These are phyloP conservation scores for Cutaneotrichosporon sp. DNA, from an alignment of 1,284 basidiomycete genomes.

Conservation along the genomic window DNA sequence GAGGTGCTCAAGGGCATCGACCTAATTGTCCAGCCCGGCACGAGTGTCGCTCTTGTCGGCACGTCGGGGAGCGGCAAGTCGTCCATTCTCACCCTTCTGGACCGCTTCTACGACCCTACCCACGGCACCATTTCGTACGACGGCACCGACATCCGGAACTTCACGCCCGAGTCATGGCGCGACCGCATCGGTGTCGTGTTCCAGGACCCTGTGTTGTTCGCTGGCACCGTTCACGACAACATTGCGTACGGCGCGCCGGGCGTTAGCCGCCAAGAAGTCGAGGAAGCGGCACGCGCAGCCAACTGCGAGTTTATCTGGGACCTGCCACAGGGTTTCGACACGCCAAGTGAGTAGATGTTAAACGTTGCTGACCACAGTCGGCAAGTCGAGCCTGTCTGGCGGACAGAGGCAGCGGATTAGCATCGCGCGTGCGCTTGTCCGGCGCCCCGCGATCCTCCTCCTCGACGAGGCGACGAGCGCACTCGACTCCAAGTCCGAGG, in stretches of 20 bases:
- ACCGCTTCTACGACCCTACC: slow-evolving; percentile 90
- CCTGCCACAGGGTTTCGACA: slow-evolving; percentile 81
- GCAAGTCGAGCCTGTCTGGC: slow-evolving; percentile 53
- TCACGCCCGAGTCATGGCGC: slow-evolving; percentile 81
- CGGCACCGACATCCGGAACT: slow-evolving; percentile 82
- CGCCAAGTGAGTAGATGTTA: slow-evolving; percentile 59
- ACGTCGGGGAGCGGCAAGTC: slow-evolving; percentile 88
- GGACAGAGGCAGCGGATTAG: slow-evolving; percentile 57
- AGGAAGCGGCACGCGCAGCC: slow-evolving; percentile 80
- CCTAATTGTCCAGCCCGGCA: slow-evolving; percentile 73
- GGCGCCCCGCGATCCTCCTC: slow-evolving; percentile 56
- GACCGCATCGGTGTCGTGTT: slow-evolving; percentile 83
- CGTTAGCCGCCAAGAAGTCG: slow-evolving; percentile 77
- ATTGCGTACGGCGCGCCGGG: slow-evolving; percentile 81
- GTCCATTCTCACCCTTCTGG: slow-evolving; percentile 80
- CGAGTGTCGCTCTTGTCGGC: slow-evolving; percentile 89
- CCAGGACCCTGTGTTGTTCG: slow-evolving; percentile 60
- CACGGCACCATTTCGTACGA: slow-evolving; percentile 78
- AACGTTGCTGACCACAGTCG: slow-evolving; percentile 33
- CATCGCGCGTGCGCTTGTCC: slow-evolving; percentile 57
- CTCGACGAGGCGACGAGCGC: slow-evolving; percentile 61
- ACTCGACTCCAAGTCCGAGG: slow-evolving; percentile 84
- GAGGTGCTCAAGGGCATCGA: slow-evolving; percentile 75
- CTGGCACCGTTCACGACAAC: slow-evolving; percentile 87
- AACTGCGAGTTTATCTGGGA: slow-evolving; percentile 96